Percentiles rank a stretch among this genome's conserved stretches.
Evolutionary conservation across 176 grass and related monocot genomes (phyloP).

Genomic region (Olyra latifolia): DNA sequence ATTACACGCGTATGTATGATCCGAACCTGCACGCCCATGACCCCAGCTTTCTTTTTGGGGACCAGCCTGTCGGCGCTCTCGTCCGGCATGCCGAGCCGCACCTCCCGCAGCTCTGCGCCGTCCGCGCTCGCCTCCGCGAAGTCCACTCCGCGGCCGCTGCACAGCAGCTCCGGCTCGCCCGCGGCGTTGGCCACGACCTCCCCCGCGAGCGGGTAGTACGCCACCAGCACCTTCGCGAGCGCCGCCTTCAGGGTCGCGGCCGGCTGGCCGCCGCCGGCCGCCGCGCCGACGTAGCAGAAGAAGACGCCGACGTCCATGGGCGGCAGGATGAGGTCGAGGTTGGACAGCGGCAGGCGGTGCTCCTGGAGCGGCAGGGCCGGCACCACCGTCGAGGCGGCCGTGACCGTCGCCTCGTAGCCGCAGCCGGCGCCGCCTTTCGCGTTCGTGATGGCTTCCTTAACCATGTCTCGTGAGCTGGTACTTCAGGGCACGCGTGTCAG

Average conservation of each 20-base stretch:
- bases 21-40: slow-evolving; percentile 59
- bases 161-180: slow-evolving; percentile 57
- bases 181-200: slow-evolving; percentile 43
- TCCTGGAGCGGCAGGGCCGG: slow-evolving; percentile 46
- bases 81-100: slow-evolving; percentile 48
- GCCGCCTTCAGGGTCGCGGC: slow-evolving; percentile 40
- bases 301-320: slow-evolving; percentile 60
- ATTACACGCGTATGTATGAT: background rate
- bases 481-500: background rate
- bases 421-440: background rate
- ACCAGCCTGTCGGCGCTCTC: slow-evolving; percentile 57
- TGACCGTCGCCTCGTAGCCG: slow-evolving; percentile 32
- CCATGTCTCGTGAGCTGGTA: slow-evolving; percentile 20
- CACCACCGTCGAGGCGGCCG: slow-evolving; percentile 34
- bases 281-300: slow-evolving; percentile 50
- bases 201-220: slow-evolving; percentile 63
- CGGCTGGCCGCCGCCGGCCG: background rate
- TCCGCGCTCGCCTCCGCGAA: slow-evolving; percentile 47
- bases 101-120: slow-evolving; percentile 37
- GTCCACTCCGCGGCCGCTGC: slow-evolving; percentile 66
- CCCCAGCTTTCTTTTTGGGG: slow-evolving; percentile 65
- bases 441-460: slow-evolving; percentile 13
- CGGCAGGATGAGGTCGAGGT: slow-evolving; percentile 67
- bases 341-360: slow-evolving; percentile 53
- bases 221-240: slow-evolving; percentile 48